Evolutionary conservation across 805 yeast species (phyloP).

Genomic region (Diddensiella santjacobensis): DNA sequence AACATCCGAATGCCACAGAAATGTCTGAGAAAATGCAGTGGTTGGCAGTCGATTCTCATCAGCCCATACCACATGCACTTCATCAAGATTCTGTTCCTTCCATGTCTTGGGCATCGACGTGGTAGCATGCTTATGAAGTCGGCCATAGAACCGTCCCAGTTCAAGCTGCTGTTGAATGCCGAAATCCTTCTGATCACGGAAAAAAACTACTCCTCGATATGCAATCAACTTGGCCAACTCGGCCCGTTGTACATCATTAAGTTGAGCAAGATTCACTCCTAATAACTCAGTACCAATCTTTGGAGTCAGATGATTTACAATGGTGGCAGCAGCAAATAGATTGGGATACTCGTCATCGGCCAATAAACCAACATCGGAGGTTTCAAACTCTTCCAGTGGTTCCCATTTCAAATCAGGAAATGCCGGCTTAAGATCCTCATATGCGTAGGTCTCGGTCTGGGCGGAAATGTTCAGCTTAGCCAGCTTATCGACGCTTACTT

Average conservation of each 20-base stretch:
- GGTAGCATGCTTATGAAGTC: slow-evolving; percentile 48
- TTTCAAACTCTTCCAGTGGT: slow-evolving; percentile 25
- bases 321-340: slow-evolving; percentile 27
- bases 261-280: slow-evolving; percentile 43
- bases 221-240: slow-evolving; percentile 47
- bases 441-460: slow-evolving; percentile 23
- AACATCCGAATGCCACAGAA: slow-evolving; percentile 68
- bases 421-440: slow-evolving; percentile 28
- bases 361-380: slow-evolving; percentile 26
- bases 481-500: slow-evolving; percentile 1
- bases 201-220: slow-evolving; percentile 48
- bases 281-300: slow-evolving; percentile 63
- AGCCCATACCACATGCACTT: slow-evolving; percentile 32
- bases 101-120: slow-evolving; percentile 41
- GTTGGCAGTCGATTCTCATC: slow-evolving; percentile 26
- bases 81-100: slow-evolving; percentile 46
- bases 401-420: slow-evolving; percentile 34
- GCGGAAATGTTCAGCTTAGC: neutral
- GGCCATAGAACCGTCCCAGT: slow-evolving; percentile 69
- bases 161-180: slow-evolving; percentile 55
- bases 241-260: slow-evolving; percentile 42
- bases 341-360: slow-evolving; percentile 31
- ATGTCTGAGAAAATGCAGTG: slow-evolving; percentile 28
- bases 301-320: slow-evolving; percentile 52
- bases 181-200: slow-evolving; percentile 50